Evolutionary conservation across 331 rosid species (phyloP), one percentile per base, ranked within the genome.

Genomic region (Erythrophleum ivorense): DNA sequence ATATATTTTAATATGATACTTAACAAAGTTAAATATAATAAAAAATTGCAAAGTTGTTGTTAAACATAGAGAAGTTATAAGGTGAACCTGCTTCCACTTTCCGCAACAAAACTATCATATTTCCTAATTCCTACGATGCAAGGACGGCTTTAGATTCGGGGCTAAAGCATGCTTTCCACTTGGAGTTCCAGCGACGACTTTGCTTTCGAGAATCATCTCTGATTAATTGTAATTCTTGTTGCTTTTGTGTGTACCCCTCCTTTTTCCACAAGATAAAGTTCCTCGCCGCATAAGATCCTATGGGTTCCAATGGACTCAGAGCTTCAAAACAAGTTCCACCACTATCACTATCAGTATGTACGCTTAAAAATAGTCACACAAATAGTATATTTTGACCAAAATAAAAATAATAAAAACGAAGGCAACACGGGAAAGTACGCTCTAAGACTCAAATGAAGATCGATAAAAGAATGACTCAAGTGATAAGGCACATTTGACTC

Each of bases 181-280:
- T 67, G 50, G 33, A 18, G 3, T n/a, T 67, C 12, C 91, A 85
- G 57, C 89, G 72, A 54, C 87, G n/a, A 40, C 53, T 73, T 69
- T 81, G 83, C 73, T 89, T 90, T 14, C 15, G 84, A 81, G 89
- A 19, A 67, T 71, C 12, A 64, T 13, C 41, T 85, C 77, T 18
- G 87, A 40, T 24, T 24, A 24, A 24, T 73, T 57, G 75, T 45
- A 2, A 64, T 2, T 76, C 86, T 40, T 71, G 83, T 75, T 85
- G 40, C 60, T 80, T 82, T 19, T 82, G 76, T 36, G 78, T n/a
- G n/a, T n/a, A n/a, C n/a, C n/a, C n/a, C n/a, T n/a, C 87, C 69
- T 87, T 88, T 87, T 87, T 92, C 86, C 86, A 82, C 50, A 94
- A 84, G 84, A 84, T 70, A 81, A 94, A 91, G 68, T 81, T 88